These are phyloP conservation scores for Microstegium vimineum DNA, from an alignment of 176 grass and related monocot species.

Conservation along the genomic window DNA sequence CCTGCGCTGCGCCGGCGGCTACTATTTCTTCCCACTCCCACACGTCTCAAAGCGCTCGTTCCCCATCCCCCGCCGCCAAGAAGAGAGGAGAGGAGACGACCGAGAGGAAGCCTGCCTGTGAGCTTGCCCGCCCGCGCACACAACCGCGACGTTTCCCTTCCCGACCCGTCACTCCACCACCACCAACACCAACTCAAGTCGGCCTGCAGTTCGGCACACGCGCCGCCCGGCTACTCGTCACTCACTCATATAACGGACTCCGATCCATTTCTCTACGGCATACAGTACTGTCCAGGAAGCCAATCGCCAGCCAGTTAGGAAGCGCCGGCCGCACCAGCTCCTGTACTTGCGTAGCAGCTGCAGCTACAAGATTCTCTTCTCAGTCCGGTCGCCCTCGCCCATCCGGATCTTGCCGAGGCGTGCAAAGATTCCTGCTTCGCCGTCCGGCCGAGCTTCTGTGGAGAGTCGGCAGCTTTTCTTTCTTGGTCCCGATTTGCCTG, in stretches of 20 bases:
- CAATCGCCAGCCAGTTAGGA: neutral
- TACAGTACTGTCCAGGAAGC: neutral
- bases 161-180: constrained; percentile 26
- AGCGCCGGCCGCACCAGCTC: neutral
- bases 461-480: neutral
- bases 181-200: no score
- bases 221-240: neutral
- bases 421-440: constrained; percentile 20
- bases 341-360: neutral
- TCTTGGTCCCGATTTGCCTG: neutral
- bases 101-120: neutral
- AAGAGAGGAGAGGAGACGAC: neutral
- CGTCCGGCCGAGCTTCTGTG: neutral
- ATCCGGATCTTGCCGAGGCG: constrained; percentile 5
- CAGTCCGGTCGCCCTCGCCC: neutral
- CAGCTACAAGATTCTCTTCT: neutral
- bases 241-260: constrained; percentile 30
- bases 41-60: neutral
- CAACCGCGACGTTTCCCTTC: constrained; percentile 55
- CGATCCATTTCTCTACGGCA: no score
- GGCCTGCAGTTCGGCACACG: neutral
- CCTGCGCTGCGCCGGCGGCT: neutral
- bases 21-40: neutral
- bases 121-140: constrained; percentile 15
- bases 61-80: no score